Conservation (phyloP, 2,329 filamentous ascomycete genomes). For the Colletotrichum sp. region DNA sequence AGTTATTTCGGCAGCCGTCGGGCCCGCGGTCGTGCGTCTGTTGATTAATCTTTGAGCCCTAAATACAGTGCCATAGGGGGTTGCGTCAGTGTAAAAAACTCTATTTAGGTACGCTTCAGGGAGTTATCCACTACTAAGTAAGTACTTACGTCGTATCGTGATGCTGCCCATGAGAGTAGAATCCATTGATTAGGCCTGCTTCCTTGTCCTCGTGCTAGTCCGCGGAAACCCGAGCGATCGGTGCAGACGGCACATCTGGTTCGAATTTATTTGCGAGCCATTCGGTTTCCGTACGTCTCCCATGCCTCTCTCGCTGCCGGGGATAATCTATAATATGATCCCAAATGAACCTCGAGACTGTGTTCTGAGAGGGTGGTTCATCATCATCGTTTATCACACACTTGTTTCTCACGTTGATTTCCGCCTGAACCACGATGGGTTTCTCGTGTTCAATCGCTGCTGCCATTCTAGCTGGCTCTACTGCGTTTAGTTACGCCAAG, state of each 20-base stretch:
- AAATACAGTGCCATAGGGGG: too few species aligned
- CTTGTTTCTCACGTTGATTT: not conserved
- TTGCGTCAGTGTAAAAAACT: too few species aligned
- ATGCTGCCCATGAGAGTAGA: too few species aligned
- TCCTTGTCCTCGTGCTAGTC: not conserved
- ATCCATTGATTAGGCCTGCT: too few species aligned
- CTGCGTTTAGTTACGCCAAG: not conserved
- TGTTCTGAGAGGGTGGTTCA: too few species aligned
- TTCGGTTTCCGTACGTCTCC: fast-evolving
- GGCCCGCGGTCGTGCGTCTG: too few species aligned
- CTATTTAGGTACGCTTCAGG: too few species aligned
- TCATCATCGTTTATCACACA: not conserved
- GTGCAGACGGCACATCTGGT: not conserved
- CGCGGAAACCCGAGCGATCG: not conserved
- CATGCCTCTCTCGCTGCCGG: not conserved
- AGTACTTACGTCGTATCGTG: not conserved
- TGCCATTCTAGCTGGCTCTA: not conserved
- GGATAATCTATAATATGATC: not conserved
- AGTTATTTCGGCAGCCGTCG: too few species aligned
- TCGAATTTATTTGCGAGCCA: not conserved
- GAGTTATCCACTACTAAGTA: not conserved
- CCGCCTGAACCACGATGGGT: fast-evolving
- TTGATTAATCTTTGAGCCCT: too few species aligned
- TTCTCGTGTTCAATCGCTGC: not conserved
- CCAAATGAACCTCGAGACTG: too few species aligned